A percentile compares a stretch with the other conserved stretches of the same genome.
Conservation (phyloP, 2,329 filamentous ascomycete species). For the Colletotrichum scovillei region DNA sequence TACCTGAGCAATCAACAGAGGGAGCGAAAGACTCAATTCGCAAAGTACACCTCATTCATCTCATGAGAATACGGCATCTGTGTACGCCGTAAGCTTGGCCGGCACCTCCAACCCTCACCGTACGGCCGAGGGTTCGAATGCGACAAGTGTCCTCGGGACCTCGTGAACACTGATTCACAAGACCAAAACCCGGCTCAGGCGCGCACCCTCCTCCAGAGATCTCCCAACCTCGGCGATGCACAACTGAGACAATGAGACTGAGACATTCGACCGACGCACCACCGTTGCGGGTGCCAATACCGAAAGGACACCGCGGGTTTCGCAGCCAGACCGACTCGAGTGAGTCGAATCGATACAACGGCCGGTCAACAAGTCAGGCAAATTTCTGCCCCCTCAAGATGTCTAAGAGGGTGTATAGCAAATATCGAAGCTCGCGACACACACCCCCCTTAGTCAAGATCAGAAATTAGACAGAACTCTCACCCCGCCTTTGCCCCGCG, state of each 20-base stretch:
- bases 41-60: not conserved
- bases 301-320: not conserved
- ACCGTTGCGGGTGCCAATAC: not conserved
- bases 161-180: not conserved
- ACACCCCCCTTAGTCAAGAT: not conserved
- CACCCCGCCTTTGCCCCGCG: not conserved
- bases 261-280: not conserved
- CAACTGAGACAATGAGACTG: not conserved
- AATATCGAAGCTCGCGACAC: not conserved
- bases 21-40: not conserved
- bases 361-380: not conserved
- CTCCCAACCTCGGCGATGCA: not conserved
- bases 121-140: not conserved
- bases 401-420: not conserved
- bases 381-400: not conserved
- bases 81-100: not conserved
- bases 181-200: not conserved
- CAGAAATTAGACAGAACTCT: not conserved
- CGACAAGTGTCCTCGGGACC: not conserved
- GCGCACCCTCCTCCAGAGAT: not conserved
- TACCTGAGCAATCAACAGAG: not conserved
- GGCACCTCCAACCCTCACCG: not conserved
- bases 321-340: not conserved
- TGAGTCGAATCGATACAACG: not conserved
- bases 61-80: not conserved